phyloP scores from a whole-genome alignment of 345 rosid genomes.

The Dimocarpus longan region DNA sequence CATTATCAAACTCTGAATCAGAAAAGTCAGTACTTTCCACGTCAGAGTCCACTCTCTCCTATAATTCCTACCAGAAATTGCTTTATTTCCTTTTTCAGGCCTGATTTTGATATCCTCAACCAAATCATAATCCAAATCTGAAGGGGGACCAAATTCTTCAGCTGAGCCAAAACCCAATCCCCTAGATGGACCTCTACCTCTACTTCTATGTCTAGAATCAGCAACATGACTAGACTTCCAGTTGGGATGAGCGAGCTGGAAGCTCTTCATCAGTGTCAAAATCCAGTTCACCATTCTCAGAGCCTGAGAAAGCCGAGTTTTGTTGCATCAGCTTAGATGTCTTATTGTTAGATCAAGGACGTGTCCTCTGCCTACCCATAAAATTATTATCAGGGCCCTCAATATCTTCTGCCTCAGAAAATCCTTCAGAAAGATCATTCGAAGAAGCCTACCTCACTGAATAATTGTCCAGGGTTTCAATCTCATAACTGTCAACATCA shows the following conservation, averaged over 20 bases:
- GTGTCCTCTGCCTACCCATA: slow-evolving; percentile 28
- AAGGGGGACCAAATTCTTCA: slow-evolving; percentile 54
- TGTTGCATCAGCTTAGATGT: slow-evolving; percentile 35
- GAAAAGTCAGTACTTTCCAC: slow-evolving; percentile 26
- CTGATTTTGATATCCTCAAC: slow-evolving; percentile 35
- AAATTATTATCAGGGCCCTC: slow-evolving; percentile 26
- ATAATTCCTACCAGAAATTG: slow-evolving; percentile 32
- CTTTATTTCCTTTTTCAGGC: slow-evolving; percentile 30
- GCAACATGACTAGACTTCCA: slow-evolving; percentile 83
- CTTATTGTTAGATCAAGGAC: slow-evolving; percentile 18
- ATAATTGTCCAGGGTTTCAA: slow-evolving; percentile 48
- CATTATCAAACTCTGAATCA: slow-evolving; percentile 48
- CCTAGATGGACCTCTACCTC: slow-evolving; percentile 41
- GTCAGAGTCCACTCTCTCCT: slow-evolving; percentile 39
- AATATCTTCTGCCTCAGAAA: slow-evolving; percentile 46
- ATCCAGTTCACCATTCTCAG: slow-evolving; percentile 53
- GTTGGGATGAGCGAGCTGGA: slow-evolving; percentile 51
- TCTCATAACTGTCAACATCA: slow-evolving; percentile 87
- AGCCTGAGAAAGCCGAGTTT: slow-evolving; percentile 38
- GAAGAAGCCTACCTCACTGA: slow-evolving; percentile 38
- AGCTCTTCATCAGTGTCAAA: slow-evolving; percentile 61
- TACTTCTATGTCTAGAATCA: slow-evolving; percentile 36
- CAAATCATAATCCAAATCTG: slow-evolving; percentile 57
- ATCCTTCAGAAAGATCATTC: slow-evolving; percentile 46
- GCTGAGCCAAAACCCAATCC: slow-evolving; percentile 70